phyloP scores from a whole-genome alignment of 164 flowering plant species.

The Nelumbo lutea region DNA sequence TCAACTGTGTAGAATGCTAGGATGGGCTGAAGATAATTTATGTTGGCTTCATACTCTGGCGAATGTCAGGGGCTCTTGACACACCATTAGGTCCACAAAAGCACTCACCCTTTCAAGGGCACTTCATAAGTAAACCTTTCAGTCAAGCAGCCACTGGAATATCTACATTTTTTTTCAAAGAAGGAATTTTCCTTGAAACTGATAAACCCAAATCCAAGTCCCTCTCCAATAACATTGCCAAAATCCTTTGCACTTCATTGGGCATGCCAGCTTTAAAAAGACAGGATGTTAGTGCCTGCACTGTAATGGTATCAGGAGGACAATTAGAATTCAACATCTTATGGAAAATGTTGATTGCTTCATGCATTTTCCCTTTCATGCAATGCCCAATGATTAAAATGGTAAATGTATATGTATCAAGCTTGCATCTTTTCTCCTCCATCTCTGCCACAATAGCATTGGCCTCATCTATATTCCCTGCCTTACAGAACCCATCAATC shows the following conservation, averaged over 20 bases:
- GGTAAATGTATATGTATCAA: constrained; percentile 77
- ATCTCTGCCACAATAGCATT: constrained; percentile 61
- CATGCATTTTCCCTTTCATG: constrained; percentile 84
- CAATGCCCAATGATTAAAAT: constrained; percentile 91
- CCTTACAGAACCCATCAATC: constrained; percentile 84
- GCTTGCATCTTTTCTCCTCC: constrained; percentile 62
- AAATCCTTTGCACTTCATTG: constrained; percentile 58
- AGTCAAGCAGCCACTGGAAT: constrained; percentile 54
- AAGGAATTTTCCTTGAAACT: constrained; percentile 20
- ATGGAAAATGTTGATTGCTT: constrained; percentile 59
- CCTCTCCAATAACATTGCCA: constrained; percentile 20
- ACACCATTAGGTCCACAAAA: background rate
- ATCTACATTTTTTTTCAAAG: constrained; percentile 23
- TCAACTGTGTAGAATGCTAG: background rate
- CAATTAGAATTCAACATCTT: constrained; percentile 63
- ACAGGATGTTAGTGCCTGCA: constrained; percentile 52
- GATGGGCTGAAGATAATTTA: constrained; percentile 1
- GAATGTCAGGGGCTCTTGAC: background rate
- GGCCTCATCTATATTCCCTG: constrained; percentile 87
- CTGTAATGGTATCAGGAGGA: constrained; percentile 60
- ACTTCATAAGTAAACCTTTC: background rate
- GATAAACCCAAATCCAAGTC: constrained; percentile 25
- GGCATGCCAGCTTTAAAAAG: constrained; percentile 91
- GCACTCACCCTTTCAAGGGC: background rate
- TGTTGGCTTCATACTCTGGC: background rate